These are phyloP conservation scores for Fusarium multiceps DNA, from an alignment of 2,329 filamentous ascomycete species.

Conservation along the genomic window DNA sequence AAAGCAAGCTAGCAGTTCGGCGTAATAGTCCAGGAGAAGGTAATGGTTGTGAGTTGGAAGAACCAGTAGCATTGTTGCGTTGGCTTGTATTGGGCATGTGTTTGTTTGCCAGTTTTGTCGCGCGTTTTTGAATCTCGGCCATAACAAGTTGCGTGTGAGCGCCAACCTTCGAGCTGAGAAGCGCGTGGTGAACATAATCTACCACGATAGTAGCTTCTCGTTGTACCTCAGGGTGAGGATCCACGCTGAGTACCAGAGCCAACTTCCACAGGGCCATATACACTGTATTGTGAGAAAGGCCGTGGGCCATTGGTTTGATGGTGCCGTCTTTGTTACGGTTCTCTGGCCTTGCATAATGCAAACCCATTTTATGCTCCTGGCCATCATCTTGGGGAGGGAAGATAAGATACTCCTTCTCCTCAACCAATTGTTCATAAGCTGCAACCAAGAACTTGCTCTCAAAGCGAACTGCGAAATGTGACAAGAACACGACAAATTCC, in stretches of 20 bases:
- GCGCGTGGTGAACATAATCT: constrained; percentile 82
- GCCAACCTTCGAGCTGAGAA: constrained; percentile 82
- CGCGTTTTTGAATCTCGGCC: constrained; percentile 73
- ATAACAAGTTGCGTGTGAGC: constrained; percentile 76
- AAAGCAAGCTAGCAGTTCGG: constrained; percentile 72
- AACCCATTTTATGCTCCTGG: constrained; percentile 69
- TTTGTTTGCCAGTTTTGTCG: constrained; percentile 60
- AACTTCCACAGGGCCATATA: constrained; percentile 97
- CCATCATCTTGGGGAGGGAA: constrained; percentile 67
- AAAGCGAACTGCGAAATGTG: constrained; percentile 88
- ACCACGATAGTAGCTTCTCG: constrained; percentile 85
- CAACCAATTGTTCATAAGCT: constrained; percentile 88
- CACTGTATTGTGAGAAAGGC: constrained; percentile 85
- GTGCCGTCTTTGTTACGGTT: constrained; percentile 68
- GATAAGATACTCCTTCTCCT: constrained; percentile 78
- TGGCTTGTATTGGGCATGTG: constrained; percentile 56
- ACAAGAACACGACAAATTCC: constrained; percentile 93
- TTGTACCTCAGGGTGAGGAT: constrained; percentile 94
- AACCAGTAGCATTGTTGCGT: constrained; percentile 56
- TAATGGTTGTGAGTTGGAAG: constrained; percentile 56
- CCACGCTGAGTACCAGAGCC: constrained; percentile 87
- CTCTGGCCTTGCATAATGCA: constrained; percentile 69
- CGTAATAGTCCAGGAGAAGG: constrained; percentile 70
- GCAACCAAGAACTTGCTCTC: constrained; percentile 92
- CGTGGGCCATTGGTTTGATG: constrained; percentile 66